Evolutionary conservation across 73 alveolate species (phyloP).

Genomic region (Paramecium sexaurelia): DNA sequence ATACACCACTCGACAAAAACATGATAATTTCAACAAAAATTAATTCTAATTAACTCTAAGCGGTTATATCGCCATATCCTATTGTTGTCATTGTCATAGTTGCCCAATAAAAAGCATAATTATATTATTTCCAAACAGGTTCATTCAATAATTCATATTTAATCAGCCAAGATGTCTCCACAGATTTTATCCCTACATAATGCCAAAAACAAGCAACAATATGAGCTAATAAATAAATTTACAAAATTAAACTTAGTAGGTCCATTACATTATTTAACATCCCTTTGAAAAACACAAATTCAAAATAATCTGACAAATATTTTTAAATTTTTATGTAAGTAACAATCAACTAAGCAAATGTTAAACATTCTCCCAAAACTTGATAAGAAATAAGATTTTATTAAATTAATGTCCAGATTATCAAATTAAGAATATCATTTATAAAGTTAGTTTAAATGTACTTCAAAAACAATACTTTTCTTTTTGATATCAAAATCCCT

Average conservation of each 20-base stretch:
- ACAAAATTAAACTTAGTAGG: not conserved
- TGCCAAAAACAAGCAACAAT: slow-evolving; percentile 41
- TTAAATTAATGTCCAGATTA: not conserved
- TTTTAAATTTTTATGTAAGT: not conserved
- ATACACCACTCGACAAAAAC: slow-evolving; percentile 55
- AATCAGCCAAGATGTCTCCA: slow-evolving; percentile 3
- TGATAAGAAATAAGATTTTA: not conserved
- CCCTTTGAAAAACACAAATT: slow-evolving; percentile 5
- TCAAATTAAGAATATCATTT: not conserved
- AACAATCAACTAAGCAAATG: not conserved
- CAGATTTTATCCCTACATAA: not conserved
- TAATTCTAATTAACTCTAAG: slow-evolving; percentile 31
- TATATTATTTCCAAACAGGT: not conserved
- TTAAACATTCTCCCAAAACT: not conserved
- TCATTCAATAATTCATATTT: not conserved
- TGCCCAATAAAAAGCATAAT: slow-evolving; percentile 58
- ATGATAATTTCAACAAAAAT: slow-evolving; percentile 9
- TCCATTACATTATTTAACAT: not conserved
- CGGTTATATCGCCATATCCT: slow-evolving; percentile 70
- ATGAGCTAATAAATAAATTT: slow-evolving; percentile 1
- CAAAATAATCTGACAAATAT: not conserved
- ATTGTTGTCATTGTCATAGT: slow-evolving; percentile 64
- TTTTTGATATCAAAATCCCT: not conserved
- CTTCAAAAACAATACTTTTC: not conserved
- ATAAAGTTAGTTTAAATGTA: not conserved